phyloP scores from a whole-genome alignment of 1,284 basidiomycete genomes.

The Agaricales sp. region DNA sequence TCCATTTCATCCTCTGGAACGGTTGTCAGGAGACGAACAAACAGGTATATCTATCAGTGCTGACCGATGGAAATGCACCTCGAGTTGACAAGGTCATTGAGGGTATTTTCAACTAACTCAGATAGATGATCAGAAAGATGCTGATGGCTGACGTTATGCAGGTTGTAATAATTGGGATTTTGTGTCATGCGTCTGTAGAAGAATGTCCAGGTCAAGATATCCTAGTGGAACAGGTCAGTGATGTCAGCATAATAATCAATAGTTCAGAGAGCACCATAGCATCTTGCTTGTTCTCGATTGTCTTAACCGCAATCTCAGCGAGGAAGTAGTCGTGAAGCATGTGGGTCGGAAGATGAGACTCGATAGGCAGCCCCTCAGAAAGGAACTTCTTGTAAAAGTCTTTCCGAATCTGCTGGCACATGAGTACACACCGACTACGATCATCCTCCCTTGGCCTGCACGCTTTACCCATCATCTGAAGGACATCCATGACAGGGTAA shows the following conservation, averaged over 20 bases:
- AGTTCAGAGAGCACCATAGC: slow-evolving; percentile 62
- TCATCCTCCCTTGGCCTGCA: slow-evolving; percentile 84
- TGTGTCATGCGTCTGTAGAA: slow-evolving; percentile 96
- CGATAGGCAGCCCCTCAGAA: slow-evolving; percentile 94
- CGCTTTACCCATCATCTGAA: slow-evolving; percentile 98
- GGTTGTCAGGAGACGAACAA: background rate
- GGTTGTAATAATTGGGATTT: slow-evolving; percentile 92
- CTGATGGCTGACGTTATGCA: slow-evolving; percentile 88
- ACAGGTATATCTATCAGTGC: slow-evolving; percentile 15
- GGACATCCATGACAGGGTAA: slow-evolving; percentile 94
- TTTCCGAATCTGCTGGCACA: slow-evolving; percentile 95
- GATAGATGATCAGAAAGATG: slow-evolving; percentile 93
- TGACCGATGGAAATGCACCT: slow-evolving; percentile 91
- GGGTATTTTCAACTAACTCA: slow-evolving; percentile 89
- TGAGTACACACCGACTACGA: slow-evolving; percentile 85
- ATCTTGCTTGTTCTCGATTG: slow-evolving; percentile 97
- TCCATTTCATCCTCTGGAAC: slow-evolving; percentile 88
- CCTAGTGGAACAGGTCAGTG: slow-evolving; percentile 31
- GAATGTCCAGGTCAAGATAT: slow-evolving; percentile 90
- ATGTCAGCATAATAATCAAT: slow-evolving; percentile 3
- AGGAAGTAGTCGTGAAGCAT: slow-evolving; percentile 96
- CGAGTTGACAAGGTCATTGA: slow-evolving; percentile 85
- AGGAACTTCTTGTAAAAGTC: slow-evolving; percentile 99
- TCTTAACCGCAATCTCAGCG: slow-evolving; percentile 96
- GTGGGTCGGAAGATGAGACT: slow-evolving; percentile 84